Conservation (phyloP, 345 rosid genomes). For the Ceriops decandra region DNA sequence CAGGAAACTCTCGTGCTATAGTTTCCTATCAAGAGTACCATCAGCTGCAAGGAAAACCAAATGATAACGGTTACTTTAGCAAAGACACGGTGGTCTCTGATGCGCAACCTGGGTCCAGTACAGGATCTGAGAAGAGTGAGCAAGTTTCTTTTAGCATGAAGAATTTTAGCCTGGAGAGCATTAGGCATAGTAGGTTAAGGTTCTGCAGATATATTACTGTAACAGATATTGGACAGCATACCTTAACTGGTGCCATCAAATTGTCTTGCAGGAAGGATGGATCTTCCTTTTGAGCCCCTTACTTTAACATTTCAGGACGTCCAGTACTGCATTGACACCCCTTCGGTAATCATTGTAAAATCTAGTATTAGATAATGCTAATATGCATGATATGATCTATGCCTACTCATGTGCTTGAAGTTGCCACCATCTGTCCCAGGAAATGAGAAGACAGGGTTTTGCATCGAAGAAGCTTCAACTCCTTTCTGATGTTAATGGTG, state of each 20-base stretch:
- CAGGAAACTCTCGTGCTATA: conserved; percentile 60
- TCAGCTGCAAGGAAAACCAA: conserved; percentile 41
- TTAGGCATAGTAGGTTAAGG: not conserved
- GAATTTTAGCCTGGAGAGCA: not conserved
- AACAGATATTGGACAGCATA: not conserved
- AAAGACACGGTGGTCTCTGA: not conserved
- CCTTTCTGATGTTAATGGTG: conserved; percentile 57
- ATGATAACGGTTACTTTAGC: conserved; percentile 6
- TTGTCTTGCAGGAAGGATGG: conserved; percentile 47
- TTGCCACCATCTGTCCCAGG: conserved; percentile 29
- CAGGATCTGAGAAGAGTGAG: conserved; percentile 26
- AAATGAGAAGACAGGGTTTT: conserved; percentile 49
- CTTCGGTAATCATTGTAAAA: conserved; percentile 40
- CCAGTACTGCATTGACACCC: conserved; percentile 53
- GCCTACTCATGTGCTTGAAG: not conserved
- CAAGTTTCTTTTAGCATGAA: not conserved
- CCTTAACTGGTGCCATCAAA: not conserved
- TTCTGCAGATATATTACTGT: not conserved
- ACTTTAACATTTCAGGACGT: conserved; percentile 55
- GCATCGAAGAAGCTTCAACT: conserved; percentile 49
- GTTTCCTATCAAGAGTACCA: conserved; percentile 56
- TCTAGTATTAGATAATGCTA: too few species aligned
- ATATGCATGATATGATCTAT: not conserved
- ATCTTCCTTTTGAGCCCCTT: conserved; percentile 60
- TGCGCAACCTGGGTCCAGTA: not conserved